Conservation (phyloP, 2,329 filamentous ascomycete species). For the Pseudodiploospora longispora region DNA sequence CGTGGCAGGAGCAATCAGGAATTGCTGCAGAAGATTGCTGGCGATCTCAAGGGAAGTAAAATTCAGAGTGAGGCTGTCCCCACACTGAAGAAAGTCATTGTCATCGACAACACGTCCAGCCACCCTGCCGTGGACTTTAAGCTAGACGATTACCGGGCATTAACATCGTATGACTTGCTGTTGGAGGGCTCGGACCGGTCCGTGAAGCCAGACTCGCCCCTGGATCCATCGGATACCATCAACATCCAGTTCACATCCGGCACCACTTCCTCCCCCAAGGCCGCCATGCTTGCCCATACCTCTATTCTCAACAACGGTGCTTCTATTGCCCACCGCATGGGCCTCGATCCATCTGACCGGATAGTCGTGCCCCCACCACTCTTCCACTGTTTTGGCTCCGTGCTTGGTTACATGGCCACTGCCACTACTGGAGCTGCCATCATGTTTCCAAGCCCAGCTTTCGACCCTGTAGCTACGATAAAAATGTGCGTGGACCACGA, state of each 20-base stretch:
- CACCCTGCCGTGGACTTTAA: conserved; percentile 39
- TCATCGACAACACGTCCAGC: conserved; percentile 65
- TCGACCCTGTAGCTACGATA: conserved; percentile 69
- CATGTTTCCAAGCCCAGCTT: conserved; percentile 79
- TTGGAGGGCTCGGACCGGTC: conserved; percentile 22
- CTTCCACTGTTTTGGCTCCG: conserved; percentile 84
- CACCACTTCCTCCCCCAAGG: conserved; percentile 87
- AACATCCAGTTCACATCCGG: conserved; percentile 98
- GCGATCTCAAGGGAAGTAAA: conserved; percentile 26
- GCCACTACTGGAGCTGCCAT: conserved; percentile 72
- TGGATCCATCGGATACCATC: conserved; percentile 61
- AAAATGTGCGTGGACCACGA: conserved; percentile 43
- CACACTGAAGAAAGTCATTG: conserved; percentile 59
- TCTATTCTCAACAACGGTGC: conserved; percentile 90
- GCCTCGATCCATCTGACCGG: conserved; percentile 62
- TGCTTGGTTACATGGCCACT: conserved; percentile 93
- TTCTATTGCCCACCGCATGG: conserved; percentile 79
- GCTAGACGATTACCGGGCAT: conserved; percentile 29
- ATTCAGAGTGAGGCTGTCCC: conserved; percentile 48
- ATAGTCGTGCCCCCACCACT: conserved; percentile 81
- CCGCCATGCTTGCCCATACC: conserved; percentile 77
- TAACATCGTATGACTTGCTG: conserved; percentile 40
- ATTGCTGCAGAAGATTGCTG: conserved; percentile 38
- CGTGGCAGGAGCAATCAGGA: conserved; percentile 44
- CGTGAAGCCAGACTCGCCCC: conserved; percentile 36